These are phyloP conservation scores for Ashbya aceris DNA, from an alignment of 1,139 yeast genomes.

Conservation along the genomic window DNA sequence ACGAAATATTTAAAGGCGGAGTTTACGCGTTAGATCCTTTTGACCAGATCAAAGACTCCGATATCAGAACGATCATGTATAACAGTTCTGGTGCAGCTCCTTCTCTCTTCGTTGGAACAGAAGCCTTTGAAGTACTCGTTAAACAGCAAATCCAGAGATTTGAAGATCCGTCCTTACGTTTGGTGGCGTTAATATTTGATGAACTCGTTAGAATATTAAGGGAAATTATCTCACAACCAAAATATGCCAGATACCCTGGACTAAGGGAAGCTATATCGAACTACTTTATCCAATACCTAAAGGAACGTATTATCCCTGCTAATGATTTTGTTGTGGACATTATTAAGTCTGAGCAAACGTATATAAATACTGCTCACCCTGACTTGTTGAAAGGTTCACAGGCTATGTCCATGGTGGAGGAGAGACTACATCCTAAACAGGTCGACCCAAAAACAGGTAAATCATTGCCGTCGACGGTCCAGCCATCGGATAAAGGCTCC, in stretches of 20 bases:
- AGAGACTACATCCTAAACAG: constrained; percentile 79
- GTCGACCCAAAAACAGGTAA: constrained; percentile 93
- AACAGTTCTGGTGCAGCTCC: constrained; percentile 97
- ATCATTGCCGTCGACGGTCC: constrained; percentile 42
- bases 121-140: constrained; percentile 92
- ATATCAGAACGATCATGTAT: constrained; percentile 94
- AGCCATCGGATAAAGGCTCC: constrained; percentile 30
- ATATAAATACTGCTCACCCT: constrained; percentile 96
- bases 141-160: constrained; percentile 91
- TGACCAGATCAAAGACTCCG: constrained; percentile 93
- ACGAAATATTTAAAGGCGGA: constrained; percentile 91
- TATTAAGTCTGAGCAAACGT: constrained; percentile 79
- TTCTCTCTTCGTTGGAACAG: constrained; percentile 94
- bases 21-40: constrained; percentile 89
- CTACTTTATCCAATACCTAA: constrained; percentile 69
- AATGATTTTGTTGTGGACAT: constrained; percentile 76
- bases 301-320: constrained; percentile 76
- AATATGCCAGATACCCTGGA: constrained; percentile 80
- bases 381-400: constrained; percentile 90
- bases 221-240: constrained; percentile 73
- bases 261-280: constrained; percentile 80
- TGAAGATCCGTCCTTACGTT: constrained; percentile 87
- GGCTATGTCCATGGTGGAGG: constrained; percentile 92
- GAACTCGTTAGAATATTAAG: constrained; percentile 86
- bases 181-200: constrained; percentile 86